These are phyloP conservation scores for Nothophaeocryptopus gaeumannii DNA, from an alignment of 2,329 filamentous ascomycete species.

Conservation along the genomic window DNA sequence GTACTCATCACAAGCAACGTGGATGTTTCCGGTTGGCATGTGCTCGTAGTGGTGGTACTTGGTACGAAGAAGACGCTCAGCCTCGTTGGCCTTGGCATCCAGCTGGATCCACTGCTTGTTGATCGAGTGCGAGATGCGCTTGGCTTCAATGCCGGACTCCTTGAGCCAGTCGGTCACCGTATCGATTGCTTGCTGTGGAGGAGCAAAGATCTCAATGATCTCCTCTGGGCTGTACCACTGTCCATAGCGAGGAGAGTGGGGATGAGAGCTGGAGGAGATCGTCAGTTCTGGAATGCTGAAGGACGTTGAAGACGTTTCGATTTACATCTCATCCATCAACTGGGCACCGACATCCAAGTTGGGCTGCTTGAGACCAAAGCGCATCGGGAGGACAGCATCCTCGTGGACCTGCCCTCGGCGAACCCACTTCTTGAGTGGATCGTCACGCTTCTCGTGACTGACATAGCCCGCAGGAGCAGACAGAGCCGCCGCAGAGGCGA, in stretches of 20 bases:
- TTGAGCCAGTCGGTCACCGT: conserved; percentile 42
- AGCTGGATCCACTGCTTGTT: conserved; percentile 45
- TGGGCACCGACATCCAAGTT: conserved; percentile 22
- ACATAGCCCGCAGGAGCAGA: conserved; percentile 36
- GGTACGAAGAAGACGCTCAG: conserved; percentile 41
- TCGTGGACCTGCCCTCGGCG: conserved; percentile 34
- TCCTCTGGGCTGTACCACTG: conserved; percentile 40
- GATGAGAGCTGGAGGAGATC: conserved; percentile 13
- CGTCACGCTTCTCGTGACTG: conserved; percentile 42
- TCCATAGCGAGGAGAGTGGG: conserved; percentile 37
- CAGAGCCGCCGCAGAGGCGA: conserved; percentile 10
- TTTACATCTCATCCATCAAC: conserved; percentile 19
- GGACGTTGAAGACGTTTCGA: not conserved
- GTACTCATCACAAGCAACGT: conserved; percentile 43
- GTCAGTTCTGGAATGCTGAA: not conserved
- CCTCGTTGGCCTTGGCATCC: conserved; percentile 40
- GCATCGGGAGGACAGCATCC: conserved; percentile 29
- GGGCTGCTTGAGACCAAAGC: conserved; percentile 24
- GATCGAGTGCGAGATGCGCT: conserved; percentile 36
- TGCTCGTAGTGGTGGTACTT: conserved; percentile 62
- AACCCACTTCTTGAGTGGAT: conserved; percentile 37
- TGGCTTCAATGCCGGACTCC: conserved; percentile 31
- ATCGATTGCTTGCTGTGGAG: conserved; percentile 37
- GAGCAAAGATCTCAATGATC: conserved; percentile 44
- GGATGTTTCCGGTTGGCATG: conserved; percentile 46